Evolutionary conservation across 345 rosid species (phyloP).

Genomic region (Salix udensis): DNA sequence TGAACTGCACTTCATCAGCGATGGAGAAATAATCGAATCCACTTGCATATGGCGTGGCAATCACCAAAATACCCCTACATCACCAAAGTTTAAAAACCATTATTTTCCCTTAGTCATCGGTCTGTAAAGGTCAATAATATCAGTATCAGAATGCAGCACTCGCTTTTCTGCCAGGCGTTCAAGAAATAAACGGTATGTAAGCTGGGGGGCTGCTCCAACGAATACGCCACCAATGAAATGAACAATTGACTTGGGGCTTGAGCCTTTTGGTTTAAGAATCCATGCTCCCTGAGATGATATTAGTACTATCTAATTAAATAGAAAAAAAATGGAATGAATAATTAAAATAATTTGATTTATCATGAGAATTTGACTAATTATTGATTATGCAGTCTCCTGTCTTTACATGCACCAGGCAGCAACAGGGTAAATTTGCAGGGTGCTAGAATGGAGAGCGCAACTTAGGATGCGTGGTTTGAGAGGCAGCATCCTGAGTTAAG

Average conservation of each 20-base stretch:
- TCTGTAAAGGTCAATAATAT: background rate
- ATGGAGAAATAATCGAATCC: conserved; percentile 91
- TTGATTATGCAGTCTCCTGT: background rate
- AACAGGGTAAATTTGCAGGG: background rate
- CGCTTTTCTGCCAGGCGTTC: conserved; percentile 88
- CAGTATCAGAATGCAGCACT: conserved; percentile 20
- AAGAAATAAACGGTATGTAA: conserved; percentile 87
- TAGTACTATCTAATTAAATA: conserved; percentile 1
- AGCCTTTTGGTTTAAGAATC: conserved; percentile 74
- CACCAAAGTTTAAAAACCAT: conserved; percentile 1
- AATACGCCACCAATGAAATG: conserved; percentile 95
- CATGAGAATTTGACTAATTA: background rate
- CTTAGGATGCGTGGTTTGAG: background rate
- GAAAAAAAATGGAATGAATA: background rate
- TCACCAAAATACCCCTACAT: conserved; percentile 84
- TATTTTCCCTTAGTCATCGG: conserved; percentile 8
- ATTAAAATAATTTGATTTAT: background rate
- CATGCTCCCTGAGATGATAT: conserved; percentile 71
- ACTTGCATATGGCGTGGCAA: conserved; percentile 95
- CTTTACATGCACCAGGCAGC: background rate
- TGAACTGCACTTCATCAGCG: conserved; percentile 95
- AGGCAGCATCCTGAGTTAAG: background rate
- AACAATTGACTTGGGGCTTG: conserved; percentile 65
- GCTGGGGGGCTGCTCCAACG: conserved; percentile 99
- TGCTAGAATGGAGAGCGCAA: background rate